phyloP scores from a whole-genome alignment of 2,329 filamentous ascomycete species.

The Ramularia endophylla region DNA sequence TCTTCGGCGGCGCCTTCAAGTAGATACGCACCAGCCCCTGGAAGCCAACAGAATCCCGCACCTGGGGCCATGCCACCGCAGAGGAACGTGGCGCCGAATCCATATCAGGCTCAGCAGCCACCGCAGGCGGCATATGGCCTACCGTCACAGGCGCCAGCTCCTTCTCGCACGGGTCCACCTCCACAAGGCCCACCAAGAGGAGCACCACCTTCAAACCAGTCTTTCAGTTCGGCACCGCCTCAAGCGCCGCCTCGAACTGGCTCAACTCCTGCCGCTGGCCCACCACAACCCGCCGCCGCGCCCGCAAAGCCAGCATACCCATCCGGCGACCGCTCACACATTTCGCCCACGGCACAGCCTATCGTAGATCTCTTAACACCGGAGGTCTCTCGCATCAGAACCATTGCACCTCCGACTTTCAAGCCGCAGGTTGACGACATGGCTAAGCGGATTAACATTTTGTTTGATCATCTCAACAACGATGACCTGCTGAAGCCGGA shows the following conservation, averaged over 20 bases:
- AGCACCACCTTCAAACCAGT: constrained; percentile 36
- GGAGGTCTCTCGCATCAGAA: constrained; percentile 84
- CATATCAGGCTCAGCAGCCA: constrained; percentile 33
- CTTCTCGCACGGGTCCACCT: constrained; percentile 29
- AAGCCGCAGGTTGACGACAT: constrained; percentile 87
- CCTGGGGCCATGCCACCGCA: constrained; percentile 32
- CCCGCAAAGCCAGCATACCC: constrained; percentile 38
- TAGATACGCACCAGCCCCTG: constrained; percentile 65
- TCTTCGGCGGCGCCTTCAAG: constrained; percentile 60
- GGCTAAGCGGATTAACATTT: constrained; percentile 77
- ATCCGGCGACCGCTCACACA: constrained; percentile 78
- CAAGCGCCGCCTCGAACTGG: constrained; percentile 32
- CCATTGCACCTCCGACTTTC: constrained; percentile 79
- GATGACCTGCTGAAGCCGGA: constrained; percentile 79
- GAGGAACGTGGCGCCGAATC: constrained; percentile 42
- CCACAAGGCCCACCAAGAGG: constrained; percentile 35
- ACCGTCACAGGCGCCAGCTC: constrained; percentile 37
- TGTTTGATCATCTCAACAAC: constrained; percentile 98
- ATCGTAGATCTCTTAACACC: constrained; percentile 74
- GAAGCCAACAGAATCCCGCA: constrained; percentile 45
- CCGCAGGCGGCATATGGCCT: constrained; percentile 34
- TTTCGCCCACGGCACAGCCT: constrained; percentile 67
- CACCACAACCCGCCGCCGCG: constrained; percentile 12
- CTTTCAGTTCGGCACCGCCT: constrained; percentile 34
- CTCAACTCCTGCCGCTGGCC: constrained; percentile 34